Evolutionary conservation across 1,284 basidiomycete genomes (phyloP), one percentile per base, ranked within the genome.

Genomic region (Stygiomarasmius scandens): DNA sequence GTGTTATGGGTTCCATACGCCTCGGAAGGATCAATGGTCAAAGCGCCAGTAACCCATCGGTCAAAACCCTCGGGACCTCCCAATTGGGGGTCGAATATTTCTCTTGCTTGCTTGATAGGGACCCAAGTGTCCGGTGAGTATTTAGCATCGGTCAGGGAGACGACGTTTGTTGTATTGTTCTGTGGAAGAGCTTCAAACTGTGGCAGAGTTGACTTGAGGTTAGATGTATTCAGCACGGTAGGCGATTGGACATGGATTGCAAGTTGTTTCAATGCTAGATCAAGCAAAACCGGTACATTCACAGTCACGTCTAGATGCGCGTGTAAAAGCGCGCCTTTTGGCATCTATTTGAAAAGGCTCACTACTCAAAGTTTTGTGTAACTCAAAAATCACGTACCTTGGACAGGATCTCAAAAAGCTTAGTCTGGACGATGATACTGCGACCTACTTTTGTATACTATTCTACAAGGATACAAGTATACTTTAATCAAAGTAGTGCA

Each of bases 1-100:
- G 86, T 86, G 56, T 89, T 88, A 61, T 90, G 84, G 0, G 85
- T 90, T 4, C 78, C 75, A 63, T 90, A 90, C 5, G 87, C 87
- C 63, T 90, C 86, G 0, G 75, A 74, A 2, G 87, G 84, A 66
- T 86, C 84, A 61, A 91, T 87, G 48, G 77, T 84, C 74, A 89
- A 74, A 3, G 79, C 69, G 45, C 74, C 76, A 49, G 81, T 68
- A 5, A 85, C 75, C 89, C 87, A 90, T 52, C 73, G 71, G 67
- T 91, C 87, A 61, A 90, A 91, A 3, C 81, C 87, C 58, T 79
- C 76, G 0, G 80, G 74, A 2, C 86, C 87, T 36, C 86, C 86
- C 25, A 89, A 72, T 20, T 67, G 64, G 12, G 63, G 38, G 59
- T 74, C 70, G 61, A 90, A 90, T 5, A 66, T 74, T 38, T 78